Conservation (phyloP, 139 green algal genomes). For the Pycnococcus provasolii region DNA sequence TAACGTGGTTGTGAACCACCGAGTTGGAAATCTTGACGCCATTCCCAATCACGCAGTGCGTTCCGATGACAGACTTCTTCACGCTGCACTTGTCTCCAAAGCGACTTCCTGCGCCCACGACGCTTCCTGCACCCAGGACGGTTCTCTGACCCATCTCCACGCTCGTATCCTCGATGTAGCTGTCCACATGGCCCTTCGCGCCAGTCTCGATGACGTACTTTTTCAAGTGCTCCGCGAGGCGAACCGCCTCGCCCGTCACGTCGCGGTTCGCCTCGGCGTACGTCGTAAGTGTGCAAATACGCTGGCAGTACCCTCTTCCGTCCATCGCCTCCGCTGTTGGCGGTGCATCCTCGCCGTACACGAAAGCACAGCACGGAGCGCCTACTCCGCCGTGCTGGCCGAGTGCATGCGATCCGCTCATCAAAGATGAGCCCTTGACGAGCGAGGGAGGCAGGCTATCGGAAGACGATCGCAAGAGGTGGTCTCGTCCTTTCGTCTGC, state of each 20-base stretch:
- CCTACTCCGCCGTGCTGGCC: too few species aligned
- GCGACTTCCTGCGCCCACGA: background rate
- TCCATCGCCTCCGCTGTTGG: too few species aligned
- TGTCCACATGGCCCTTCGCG: too few species aligned
- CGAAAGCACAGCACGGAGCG: too few species aligned
- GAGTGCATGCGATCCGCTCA: too few species aligned
- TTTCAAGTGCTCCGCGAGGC: background rate
- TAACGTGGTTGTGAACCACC: slow-evolving; percentile 61
- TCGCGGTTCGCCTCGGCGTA: background rate
- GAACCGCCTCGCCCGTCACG: background rate
- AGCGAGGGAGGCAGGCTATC: too few species aligned
- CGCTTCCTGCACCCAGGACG: background rate
- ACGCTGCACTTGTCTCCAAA: slow-evolving; percentile 75
- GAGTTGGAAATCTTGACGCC: slow-evolving; percentile 67
- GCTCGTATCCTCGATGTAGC: too few species aligned
- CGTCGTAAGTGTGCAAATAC: background rate
- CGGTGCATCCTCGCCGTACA: too few species aligned
- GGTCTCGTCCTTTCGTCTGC: too few species aligned
- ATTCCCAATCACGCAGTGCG: slow-evolving; percentile 52
- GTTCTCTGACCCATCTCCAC: background rate
- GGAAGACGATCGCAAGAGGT: too few species aligned
- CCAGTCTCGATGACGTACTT: background rate
- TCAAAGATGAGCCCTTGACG: too few species aligned
- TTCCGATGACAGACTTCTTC: slow-evolving; percentile 70
- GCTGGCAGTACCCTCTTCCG: background rate